Base-by-base conservation (phyloP, 768 basidiomycete species). In the Lentinula sp. region DNA sequence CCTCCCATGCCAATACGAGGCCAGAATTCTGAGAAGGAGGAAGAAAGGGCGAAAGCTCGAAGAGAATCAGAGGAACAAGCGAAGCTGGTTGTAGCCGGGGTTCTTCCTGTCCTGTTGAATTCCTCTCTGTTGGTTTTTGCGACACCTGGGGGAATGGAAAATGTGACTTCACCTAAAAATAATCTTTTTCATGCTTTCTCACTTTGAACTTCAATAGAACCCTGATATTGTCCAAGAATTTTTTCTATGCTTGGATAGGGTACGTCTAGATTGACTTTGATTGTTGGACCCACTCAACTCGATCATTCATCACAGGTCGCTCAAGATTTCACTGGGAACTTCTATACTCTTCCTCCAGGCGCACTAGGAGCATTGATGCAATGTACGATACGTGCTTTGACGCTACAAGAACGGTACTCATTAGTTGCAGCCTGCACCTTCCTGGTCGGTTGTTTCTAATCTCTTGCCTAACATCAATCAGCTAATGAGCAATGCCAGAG, bases 141-240 rank as follows among this genome's bases (percentile, higher is more conserved):
- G 0, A 74, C 80, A 59, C 79, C 81, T 0, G 85, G 85, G 1
- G 84, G 81, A 8, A 89, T 93, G 88, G 85, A 86, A 67, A 77
- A 76, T 62, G 91, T 93, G 66, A 62, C 86, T 74, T 15, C 28
- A 5, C 20, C 5, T 58, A n/a, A n/a, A 28, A 42, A 55, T 58
- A 15, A 7, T 36, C 7, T 28, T 15, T 2, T 13, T 1, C 28
- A 18, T n/a, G 1, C 28, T 51, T 51, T 51, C 50, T 51, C 15
- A 51, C 33, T 6, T 9, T n/a, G 50, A 4, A 2, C 20, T 3
- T 51, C 4, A 3, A 35, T 41, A 96, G 93, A 93, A 96, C 68
- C 94, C 95, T 0, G 95, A 96, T 70, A 84, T 96, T 32, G 91
- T 93, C 15, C 93, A 94, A 69, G 86, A 86, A 28, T 95, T 95